Percentiles rank a stretch among this genome's conserved stretches.
Evolutionary conservation across 495 filamentous ascomycete genomes (phyloP).

Genomic region (Aspergillus nanangensis): DNA sequence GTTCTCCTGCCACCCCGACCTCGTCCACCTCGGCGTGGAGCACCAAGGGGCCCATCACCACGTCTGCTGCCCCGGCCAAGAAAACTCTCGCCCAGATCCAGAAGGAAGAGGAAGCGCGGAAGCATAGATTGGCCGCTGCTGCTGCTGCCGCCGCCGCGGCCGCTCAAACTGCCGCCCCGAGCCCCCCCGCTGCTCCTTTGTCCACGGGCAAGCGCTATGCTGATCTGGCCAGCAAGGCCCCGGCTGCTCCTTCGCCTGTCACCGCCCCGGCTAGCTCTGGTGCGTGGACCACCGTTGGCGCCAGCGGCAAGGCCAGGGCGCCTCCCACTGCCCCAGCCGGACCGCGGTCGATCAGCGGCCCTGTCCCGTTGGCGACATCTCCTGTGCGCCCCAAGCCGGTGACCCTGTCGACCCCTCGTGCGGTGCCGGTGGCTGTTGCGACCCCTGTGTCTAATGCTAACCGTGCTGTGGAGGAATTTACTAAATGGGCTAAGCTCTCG

Average conservation of each 20-base stretch:
- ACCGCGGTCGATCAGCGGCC: slow-evolving; percentile 52
- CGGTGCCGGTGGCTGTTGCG: slow-evolving; percentile 29
- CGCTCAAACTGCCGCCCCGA: slow-evolving; percentile 25
- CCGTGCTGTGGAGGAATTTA: slow-evolving; percentile 79
- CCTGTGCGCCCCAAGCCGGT: slow-evolving; percentile 38
- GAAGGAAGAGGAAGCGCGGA: slow-evolving; percentile 89
- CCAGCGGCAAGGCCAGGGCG: slow-evolving; percentile 82
- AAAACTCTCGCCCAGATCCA: slow-evolving; percentile 96
- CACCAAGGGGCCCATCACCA: slow-evolving; percentile 51
- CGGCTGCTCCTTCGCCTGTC: slow-evolving; percentile 36
- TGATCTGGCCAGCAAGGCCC: slow-evolving; percentile 81
- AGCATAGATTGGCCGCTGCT: slow-evolving; percentile 62
- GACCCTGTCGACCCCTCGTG: slow-evolving; percentile 26
- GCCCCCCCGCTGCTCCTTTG: slow-evolving; percentile 41
- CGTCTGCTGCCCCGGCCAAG: slow-evolving; percentile 51
- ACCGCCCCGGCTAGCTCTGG: slow-evolving; percentile 34
- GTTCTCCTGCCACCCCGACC: slow-evolving; percentile 57
- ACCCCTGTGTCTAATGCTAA: slow-evolving; percentile 43
- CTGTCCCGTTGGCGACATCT: slow-evolving; percentile 34
- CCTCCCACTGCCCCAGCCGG: slow-evolving; percentile 54
- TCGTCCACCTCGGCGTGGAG: slow-evolving; percentile 58
- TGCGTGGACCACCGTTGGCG: slow-evolving; percentile 96
- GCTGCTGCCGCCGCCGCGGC: slow-evolving; percentile 37
- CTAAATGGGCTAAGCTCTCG: slow-evolving; percentile 80
- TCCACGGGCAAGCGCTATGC: slow-evolving; percentile 85